A percentile compares a stretch with the other conserved stretches of the same genome.
These are phyloP conservation scores for Heritiera littoralis DNA, from an alignment of 345 rosid genomes.

Conservation along the genomic window DNA sequence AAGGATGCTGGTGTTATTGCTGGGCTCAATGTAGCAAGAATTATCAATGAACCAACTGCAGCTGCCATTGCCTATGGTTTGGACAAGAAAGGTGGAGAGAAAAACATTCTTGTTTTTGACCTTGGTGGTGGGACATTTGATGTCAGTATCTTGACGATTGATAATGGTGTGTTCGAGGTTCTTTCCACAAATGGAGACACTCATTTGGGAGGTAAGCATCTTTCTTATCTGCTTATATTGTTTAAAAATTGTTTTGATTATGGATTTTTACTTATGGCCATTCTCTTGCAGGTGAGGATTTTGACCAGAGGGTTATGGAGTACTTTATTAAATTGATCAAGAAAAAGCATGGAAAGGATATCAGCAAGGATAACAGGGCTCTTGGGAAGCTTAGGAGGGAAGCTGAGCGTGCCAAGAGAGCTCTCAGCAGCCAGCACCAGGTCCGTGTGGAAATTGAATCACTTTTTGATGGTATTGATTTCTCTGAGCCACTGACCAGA, in stretches of 20 bases:
- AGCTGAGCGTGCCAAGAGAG: slow-evolving; percentile 96
- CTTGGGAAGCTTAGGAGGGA: slow-evolving; percentile 93
- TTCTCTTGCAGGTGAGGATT: slow-evolving; percentile 80
- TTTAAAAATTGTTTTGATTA: not conserved
- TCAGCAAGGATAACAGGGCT: slow-evolving; percentile 94
- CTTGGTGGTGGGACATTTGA: slow-evolving; percentile 99
- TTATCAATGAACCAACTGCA: slow-evolving; percentile 98
- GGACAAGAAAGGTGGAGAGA: slow-evolving; percentile 96
- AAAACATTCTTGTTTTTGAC: slow-evolving; percentile 96
- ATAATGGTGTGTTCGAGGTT: slow-evolving; percentile 96
- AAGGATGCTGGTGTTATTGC: slow-evolving; percentile 96
- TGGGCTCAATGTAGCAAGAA: slow-evolving; percentile 93
- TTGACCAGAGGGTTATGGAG: slow-evolving; percentile 94
- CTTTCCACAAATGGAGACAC: slow-evolving; percentile 98
- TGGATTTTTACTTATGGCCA: slow-evolving; percentile 2
- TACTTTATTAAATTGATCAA: slow-evolving; percentile 94
- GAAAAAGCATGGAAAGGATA: slow-evolving; percentile 97
- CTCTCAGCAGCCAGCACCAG: slow-evolving; percentile 98
- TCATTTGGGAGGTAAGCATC: slow-evolving; percentile 86
- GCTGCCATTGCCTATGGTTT: slow-evolving; percentile 97
- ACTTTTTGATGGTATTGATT: slow-evolving; percentile 81
- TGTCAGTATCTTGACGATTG: slow-evolving; percentile 93
- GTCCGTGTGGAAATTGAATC: slow-evolving; percentile 97
- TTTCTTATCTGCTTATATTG: not conserved
- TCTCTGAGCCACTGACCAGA: slow-evolving; percentile 97